Conservation (phyloP, 805 yeast genomes). For the Lipomyces japonicus region DNA sequence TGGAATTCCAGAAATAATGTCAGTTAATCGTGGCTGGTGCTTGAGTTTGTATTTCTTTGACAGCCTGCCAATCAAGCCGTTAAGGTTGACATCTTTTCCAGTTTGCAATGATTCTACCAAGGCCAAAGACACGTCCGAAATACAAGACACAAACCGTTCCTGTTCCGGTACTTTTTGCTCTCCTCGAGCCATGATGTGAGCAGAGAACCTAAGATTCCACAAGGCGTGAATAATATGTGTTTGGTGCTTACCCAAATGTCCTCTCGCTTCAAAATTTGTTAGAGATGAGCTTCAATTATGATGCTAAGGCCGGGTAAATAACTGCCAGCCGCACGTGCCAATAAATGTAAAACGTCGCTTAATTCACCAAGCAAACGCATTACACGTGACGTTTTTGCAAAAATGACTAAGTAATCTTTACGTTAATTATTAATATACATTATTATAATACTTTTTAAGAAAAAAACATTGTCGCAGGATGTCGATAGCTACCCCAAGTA, state of each 20-base stretch:
- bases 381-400: not conserved
- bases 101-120: slow-evolving; percentile 23
- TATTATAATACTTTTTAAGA: too few relatives aligned
- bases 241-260: too few relatives aligned
- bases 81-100: slow-evolving; percentile 77
- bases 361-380: not conserved
- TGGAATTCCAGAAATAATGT: slow-evolving; percentile 90
- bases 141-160: slow-evolving; percentile 83
- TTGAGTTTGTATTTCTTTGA: slow-evolving; percentile 89
- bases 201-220: too few relatives aligned
- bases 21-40: slow-evolving; percentile 91
- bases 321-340: not conserved
- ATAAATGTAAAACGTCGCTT: not conserved
- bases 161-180: slow-evolving; percentile 48
- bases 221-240: too few relatives aligned
- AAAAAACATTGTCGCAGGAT: too few relatives aligned
- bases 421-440: too few relatives aligned
- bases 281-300: too few relatives aligned
- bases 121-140: slow-evolving; percentile 29
- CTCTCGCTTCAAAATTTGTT: too few relatives aligned
- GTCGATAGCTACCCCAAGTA: too few relatives aligned
- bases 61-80: slow-evolving; percentile 78
- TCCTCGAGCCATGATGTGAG: slow-evolving; percentile 17
- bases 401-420: too few relatives aligned
- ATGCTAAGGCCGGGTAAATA: not conserved